Percentiles rank a stretch among this genome's conserved stretches.
These are phyloP conservation scores for Anthoceros angustus DNA, from an alignment of 225 moss, liverwort and hornwort genomes.

Conservation along the genomic window DNA sequence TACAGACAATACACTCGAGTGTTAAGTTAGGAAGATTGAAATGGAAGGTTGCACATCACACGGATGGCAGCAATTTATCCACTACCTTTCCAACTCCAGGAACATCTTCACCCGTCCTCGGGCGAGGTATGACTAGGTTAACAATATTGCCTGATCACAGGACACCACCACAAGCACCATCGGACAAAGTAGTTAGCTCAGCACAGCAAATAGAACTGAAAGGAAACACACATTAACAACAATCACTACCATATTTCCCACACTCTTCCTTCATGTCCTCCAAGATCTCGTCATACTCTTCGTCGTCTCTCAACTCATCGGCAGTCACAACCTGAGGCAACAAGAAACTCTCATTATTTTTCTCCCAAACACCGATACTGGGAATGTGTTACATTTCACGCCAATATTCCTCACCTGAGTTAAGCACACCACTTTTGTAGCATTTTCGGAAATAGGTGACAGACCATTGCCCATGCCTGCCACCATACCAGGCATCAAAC, in stretches of 20 bases:
- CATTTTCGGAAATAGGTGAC: conserved; percentile 20
- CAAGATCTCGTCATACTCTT: conserved; percentile 70
- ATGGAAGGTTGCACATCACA: neutral
- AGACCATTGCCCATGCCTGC: conserved; percentile 39
- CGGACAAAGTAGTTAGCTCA: neutral
- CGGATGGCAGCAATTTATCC: neutral
- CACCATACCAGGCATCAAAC: conserved; percentile 39
- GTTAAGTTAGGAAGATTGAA: neutral
- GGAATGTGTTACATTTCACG: neutral
- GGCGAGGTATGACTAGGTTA: conserved; percentile 26
- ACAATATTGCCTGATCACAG: conserved; percentile 18
- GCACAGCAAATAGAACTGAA: neutral
- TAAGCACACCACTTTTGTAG: conserved; percentile 71
- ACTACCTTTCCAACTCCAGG: conserved; percentile 30
- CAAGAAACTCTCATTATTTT: neutral
- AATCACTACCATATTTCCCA: conserved; percentile 68
- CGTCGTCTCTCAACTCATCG: conserved; percentile 75
- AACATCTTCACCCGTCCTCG: conserved; percentile 22
- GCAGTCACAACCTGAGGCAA: conserved; percentile 56
- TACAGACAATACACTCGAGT: neutral
- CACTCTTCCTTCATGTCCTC: conserved; percentile 97
- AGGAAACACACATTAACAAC: neutral
- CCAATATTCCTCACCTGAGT: conserved; percentile 35
- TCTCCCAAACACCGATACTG: neutral
- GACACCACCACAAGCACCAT: neutral